Conservation (phyloP, 2,329 filamentous ascomycete genomes). For the Alternaria novae-zelandiae region DNA sequence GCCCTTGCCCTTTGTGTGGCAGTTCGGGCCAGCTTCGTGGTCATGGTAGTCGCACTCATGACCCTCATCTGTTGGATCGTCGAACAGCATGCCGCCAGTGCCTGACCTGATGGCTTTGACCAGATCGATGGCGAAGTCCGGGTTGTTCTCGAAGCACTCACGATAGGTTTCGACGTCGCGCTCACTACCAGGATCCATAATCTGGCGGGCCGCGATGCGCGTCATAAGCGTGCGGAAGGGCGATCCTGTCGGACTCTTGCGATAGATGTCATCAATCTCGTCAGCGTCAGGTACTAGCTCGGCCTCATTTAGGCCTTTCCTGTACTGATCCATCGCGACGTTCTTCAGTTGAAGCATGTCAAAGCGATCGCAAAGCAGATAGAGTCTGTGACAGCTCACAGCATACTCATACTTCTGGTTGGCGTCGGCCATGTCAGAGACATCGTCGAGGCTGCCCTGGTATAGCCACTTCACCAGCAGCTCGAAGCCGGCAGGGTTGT, state of each 20-base stretch:
- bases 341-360: constrained; percentile 60
- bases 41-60: constrained; percentile 60
- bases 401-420: constrained; percentile 62
- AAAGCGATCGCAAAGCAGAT: constrained; percentile 60
- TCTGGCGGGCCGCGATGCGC: constrained; percentile 62
- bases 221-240: constrained; percentile 60
- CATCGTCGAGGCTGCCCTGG: constrained; percentile 60
- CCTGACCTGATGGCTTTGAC: constrained; percentile 59
- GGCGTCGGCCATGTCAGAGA: constrained; percentile 52
- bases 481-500: constrained; percentile 61
- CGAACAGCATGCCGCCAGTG: constrained; percentile 58
- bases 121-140: constrained; percentile 61
- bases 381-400: constrained; percentile 60
- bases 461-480: constrained; percentile 64
- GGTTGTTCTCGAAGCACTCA: constrained; percentile 56
- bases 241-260: constrained; percentile 51
- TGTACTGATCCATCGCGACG: constrained; percentile 61
- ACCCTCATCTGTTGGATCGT: constrained; percentile 56
- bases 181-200: constrained; percentile 61
- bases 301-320: constrained; percentile 57
- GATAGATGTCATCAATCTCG: constrained; percentile 62
- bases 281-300: constrained; percentile 61
- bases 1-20: constrained; percentile 45
- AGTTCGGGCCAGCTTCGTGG: constrained; percentile 54
- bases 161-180: constrained; percentile 58